phyloP scores from a whole-genome alignment of 345 rosid genomes.

The Moricandia moricandioides region DNA sequence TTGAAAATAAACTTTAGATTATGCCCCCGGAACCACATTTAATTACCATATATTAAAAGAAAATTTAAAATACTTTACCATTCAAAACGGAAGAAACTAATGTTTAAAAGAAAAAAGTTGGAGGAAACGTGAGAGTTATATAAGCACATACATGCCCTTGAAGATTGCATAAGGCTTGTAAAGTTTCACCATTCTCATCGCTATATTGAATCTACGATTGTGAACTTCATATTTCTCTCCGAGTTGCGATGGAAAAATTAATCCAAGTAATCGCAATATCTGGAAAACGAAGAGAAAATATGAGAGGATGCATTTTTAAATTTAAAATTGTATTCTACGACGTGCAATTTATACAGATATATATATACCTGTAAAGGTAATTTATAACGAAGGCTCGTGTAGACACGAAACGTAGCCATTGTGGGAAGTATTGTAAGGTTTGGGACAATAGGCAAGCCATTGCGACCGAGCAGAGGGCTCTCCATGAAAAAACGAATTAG shows the following conservation, averaged over 20 bases:
- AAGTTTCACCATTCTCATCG: conserved; percentile 58
- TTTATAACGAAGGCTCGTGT: conserved; percentile 56
- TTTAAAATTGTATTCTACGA: background rate
- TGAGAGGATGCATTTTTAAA: background rate
- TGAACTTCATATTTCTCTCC: background rate
- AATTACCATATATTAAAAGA: background rate
- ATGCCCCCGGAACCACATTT: background rate
- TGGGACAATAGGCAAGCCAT: conserved; percentile 58
- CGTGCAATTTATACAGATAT: background rate
- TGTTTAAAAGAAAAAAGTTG: background rate
- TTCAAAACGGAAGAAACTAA: no score
- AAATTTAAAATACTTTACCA: background rate
- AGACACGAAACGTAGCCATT: conserved; percentile 61
- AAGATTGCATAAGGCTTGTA: conserved; percentile 75
- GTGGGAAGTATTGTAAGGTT: conserved; percentile 33
- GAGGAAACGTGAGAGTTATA: background rate
- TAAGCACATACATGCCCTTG: conserved; percentile 55
- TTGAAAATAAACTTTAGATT: background rate
- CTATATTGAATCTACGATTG: conserved; percentile 32
- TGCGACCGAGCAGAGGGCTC: conserved; percentile 63
- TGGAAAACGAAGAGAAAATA: background rate
- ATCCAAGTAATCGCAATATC: background rate
- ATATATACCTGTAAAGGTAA: conserved; percentile 39
- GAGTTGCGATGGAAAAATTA: background rate
- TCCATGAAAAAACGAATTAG: conserved; percentile 43